Evolutionary conservation across 345 rosid species (phyloP), one percentile per base, ranked within the genome.

Genomic region (Nasturtium officinale): DNA sequence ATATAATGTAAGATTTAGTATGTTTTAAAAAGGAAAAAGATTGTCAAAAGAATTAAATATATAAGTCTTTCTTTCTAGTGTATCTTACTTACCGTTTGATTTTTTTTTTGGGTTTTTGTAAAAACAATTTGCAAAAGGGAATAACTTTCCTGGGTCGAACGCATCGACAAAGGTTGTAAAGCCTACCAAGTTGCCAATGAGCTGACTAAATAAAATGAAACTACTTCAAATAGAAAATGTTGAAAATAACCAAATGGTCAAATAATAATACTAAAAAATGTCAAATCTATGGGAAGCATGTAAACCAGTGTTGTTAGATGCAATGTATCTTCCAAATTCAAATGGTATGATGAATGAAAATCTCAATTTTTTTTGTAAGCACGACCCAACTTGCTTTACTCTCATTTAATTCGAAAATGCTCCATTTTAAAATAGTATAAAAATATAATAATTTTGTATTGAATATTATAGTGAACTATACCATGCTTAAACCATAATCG

Each of bases 261-360:
- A 70, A 63, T 69, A 63, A 61, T 63, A 47, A 69, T 55, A 69
- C 23, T 47, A 63, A 21, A 68, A 68, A 69, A 33, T 55, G 53
- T 5, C 32, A 69, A 76, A 53, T 51, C 37, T 4, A 68, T 29
- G 69, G 69, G 56, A 67, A 61, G 52, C 29, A 69, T 25, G 55
- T 48, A 61, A 46, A 35, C 42, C 38, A 69, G 60, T 69, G 75
- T 52, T 47, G 65, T 62, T 62, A 70, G 76, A 66, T 70, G 52
- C 71, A 76, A 56, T 70, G 80, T 66, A 76, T 69, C 45, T 65
- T 63, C 66, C 47, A 69, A 69, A 37, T 58, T 74, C 45, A 30
- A 66, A 74, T 20, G 38, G 33, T 56, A 21, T 37, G 28, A 66
- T 18, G 33, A 51, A 42, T 51, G 5, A 12, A 10, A 46, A 33